These are phyloP conservation scores for Pulveroboletus sp. DNA, from an alignment of 768 basidiomycete genomes.

Conservation along the genomic window DNA sequence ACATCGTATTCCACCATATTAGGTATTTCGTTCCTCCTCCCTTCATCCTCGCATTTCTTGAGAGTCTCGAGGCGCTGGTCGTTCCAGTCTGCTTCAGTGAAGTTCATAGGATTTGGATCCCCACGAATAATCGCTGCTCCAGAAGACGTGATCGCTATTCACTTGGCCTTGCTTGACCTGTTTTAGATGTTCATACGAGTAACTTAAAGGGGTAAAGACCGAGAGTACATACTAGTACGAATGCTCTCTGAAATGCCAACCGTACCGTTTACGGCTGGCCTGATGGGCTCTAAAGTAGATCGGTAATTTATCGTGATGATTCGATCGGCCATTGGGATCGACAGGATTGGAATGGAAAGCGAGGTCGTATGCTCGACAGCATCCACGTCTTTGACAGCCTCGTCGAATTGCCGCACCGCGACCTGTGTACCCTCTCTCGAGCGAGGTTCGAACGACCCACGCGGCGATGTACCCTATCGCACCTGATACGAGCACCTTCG, in stretches of 20 bases:
- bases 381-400: slow-evolving; percentile 73
- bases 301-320: neutral
- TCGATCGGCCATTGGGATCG: slow-evolving; percentile 38
- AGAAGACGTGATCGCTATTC: slow-evolving; percentile 70
- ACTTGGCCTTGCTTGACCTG: slow-evolving; percentile 47
- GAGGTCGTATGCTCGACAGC: slow-evolving; percentile 71
- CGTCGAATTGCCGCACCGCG: slow-evolving; percentile 75
- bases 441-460: slow-evolving; percentile 54
- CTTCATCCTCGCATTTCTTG: slow-evolving; percentile 45
- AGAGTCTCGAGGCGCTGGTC: slow-evolving; percentile 37
- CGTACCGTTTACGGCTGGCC: slow-evolving; percentile 73
- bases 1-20: slow-evolving; percentile 47
- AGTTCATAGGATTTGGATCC: slow-evolving; percentile 26
- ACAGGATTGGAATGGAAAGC: slow-evolving; percentile 45
- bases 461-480: slow-evolving; percentile 25
- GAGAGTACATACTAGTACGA: slow-evolving; percentile 38
- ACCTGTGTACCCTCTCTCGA: slow-evolving; percentile 61
- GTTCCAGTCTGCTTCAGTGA: slow-evolving; percentile 63
- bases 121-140: slow-evolving; percentile 43
- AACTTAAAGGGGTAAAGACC: too few relatives aligned
- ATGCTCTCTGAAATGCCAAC: slow-evolving; percentile 58
- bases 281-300: slow-evolving; percentile 50
- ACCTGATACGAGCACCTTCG: slow-evolving; percentile 30
- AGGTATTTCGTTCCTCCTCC: slow-evolving; percentile 37
- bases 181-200: neutral